Evolutionary conservation across 1,139 yeast species (phyloP).

Genomic region (Barnettozyma hawaiiensis): DNA sequence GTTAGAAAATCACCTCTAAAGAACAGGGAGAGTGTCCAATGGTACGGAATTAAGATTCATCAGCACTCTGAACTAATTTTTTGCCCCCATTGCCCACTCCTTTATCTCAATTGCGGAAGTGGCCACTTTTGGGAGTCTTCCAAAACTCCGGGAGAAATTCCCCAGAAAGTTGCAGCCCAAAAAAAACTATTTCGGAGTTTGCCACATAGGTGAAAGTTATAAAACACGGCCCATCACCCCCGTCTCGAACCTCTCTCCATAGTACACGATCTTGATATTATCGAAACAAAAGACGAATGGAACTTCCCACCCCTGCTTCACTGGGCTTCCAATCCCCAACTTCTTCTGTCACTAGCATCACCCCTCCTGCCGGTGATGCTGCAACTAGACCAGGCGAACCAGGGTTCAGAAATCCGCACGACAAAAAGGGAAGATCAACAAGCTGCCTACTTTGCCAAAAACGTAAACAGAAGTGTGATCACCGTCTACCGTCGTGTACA

Average conservation of each 20-base stretch:
- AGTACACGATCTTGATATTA: not conserved
- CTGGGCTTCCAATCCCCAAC: slow-evolving; percentile 4
- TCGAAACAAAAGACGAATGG: not conserved
- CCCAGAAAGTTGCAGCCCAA: slow-evolving; percentile 6
- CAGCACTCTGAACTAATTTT: not conserved
- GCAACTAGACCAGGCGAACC: slow-evolving; percentile 7
- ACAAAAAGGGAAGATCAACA: slow-evolving; percentile 45
- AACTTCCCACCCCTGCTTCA: slow-evolving; percentile 6
- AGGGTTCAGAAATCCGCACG: slow-evolving; percentile 23
- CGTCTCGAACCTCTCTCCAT: not conserved
- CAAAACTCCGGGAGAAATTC: slow-evolving; percentile 10
- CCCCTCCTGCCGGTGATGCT: slow-evolving; percentile 4
- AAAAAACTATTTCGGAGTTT: slow-evolving; percentile 2
- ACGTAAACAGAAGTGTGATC: slow-evolving; percentile 55
- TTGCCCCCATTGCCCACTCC: not conserved
- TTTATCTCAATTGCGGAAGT: not conserved
- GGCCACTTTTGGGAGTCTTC: not conserved
- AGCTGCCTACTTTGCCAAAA: slow-evolving; percentile 48
- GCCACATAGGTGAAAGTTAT: slow-evolving; percentile 3
- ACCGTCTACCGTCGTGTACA: slow-evolving; percentile 53
- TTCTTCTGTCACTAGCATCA: slow-evolving; percentile 5
- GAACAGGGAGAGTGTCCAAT: not conserved
- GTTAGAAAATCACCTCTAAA: not conserved
- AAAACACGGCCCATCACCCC: slow-evolving; percentile 1
- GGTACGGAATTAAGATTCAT: not conserved